Conservation (phyloP, 2,329 filamentous ascomycete genomes). For the Penicillium sp. region DNA sequence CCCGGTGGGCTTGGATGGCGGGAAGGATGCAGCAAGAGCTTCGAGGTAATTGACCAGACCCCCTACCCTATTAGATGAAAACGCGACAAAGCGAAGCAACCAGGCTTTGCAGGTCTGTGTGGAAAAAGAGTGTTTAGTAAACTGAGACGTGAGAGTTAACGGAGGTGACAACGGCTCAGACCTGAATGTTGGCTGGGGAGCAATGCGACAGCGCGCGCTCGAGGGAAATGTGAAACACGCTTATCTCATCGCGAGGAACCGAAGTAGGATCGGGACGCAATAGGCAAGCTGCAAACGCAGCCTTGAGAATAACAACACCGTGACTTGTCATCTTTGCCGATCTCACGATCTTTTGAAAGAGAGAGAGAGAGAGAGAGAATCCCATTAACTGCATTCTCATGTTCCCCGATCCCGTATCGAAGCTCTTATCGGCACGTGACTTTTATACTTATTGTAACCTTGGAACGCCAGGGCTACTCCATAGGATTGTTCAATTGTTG, state of each 20-base stretch:
- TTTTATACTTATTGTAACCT: no score
- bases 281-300: constrained; percentile 70
- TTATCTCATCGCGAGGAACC: constrained; percentile 66
- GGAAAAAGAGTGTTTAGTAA: constrained; percentile 35
- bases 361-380: no score
- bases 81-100: constrained; percentile 70
- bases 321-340: background rate
- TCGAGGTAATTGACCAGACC: constrained; percentile 74
- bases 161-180: constrained; percentile 56
- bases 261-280: constrained; percentile 71
- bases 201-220: constrained; percentile 66
- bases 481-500: no score
- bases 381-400: no score
- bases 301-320: constrained; percentile 68
- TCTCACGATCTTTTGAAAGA: background rate
- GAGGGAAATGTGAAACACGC: constrained; percentile 65
- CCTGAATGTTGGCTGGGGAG: constrained; percentile 80
- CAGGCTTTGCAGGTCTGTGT: constrained; percentile 80
- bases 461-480: no score
- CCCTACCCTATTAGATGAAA: constrained; percentile 63
- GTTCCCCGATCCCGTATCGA: background rate
- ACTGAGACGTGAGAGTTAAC: constrained; percentile 18
- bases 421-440: background rate
- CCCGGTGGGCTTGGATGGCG: constrained; percentile 22
- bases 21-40: constrained; percentile 63